Evolutionary conservation across 2,329 filamentous ascomycete species (phyloP).

Genomic region (Fusarium xylarioides): DNA sequence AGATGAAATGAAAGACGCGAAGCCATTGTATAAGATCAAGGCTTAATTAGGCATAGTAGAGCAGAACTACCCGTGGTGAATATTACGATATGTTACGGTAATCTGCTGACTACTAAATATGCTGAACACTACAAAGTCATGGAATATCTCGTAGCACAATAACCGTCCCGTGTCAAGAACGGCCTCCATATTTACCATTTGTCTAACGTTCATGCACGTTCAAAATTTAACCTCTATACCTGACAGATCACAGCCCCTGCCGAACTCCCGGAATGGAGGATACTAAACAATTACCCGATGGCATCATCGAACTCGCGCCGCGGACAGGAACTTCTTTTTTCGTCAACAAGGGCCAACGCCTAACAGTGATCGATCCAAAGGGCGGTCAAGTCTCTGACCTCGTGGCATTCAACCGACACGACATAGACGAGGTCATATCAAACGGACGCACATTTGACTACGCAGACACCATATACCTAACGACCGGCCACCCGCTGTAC

Average conservation of each 20-base stretch:
- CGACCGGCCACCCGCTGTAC: neutral
- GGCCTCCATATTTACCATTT: accelerated
- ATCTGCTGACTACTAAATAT: accelerated
- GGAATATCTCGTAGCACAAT: neutral
- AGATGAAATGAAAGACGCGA: accelerated
- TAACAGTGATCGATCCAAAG: neutral
- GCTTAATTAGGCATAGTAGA: neutral
- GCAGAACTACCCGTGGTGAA: neutral
- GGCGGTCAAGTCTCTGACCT: neutral
- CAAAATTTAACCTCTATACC: neutral
- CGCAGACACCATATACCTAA: neutral
- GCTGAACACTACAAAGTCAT: neutral
- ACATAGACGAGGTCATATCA: neutral
- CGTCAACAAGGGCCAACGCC: neutral
- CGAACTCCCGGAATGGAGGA: neutral
- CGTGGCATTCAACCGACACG: neutral
- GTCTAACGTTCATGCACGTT: neutral
- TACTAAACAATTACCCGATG: neutral
- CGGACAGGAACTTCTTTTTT: neutral
- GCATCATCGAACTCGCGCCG: neutral
- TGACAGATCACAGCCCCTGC: neutral
- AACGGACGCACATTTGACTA: neutral
- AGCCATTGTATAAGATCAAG: no score
- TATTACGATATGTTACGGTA: neutral
- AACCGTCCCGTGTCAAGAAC: neutral